Base-by-base conservation (phyloP, 805 yeast species). In the Blastobotrys robertii region DNA sequence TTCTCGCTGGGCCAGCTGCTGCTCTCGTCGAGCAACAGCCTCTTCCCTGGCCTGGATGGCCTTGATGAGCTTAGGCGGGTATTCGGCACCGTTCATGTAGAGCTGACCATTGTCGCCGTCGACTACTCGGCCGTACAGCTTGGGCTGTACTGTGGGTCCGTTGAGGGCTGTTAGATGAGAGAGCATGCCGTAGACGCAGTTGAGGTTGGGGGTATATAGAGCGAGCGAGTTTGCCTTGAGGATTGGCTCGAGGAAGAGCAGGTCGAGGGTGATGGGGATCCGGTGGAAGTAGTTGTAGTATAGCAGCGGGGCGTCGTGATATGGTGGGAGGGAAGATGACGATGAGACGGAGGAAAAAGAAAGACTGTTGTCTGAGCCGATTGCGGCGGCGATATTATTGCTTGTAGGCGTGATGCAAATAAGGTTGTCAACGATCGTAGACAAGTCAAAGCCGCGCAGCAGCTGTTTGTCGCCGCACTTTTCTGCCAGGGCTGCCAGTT, bases 191-290 rank as follows among this genome's bases (percentile, higher is more conserved):
- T 85, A 88, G 44, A 85, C 65, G 52, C 84, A 84, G 64, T 88
- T 97, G 59, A 88, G 68, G 59, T 88, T 88, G 2, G 97, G 96
- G 0, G 96, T 85, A 58, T 82, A 81, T 43, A 86, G 79, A 39
- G 81, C 79, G 57, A 76, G 75, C 58, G 87, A 95, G 64, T 87
- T 95, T n/a, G 92, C 95, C 44, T 87, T 68, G 43, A 88, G 66
- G 41, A 88, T 88, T 4, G 95, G 94, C 57, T 86, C 94, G 48
- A 88, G 71, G 42, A 88, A 65, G 35, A 86, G 66, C 56, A 86
- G 69, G 64, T 88, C 97, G 34, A 83, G 68, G 47, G 81, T 77
- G 46, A 84, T 60, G 36, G 74, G 76, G 51, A 74, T 57, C 58
- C 72, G 69, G 52, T 74, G 66, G 57, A 65, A 73, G 54, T 76